phyloP scores from a whole-genome alignment of 176 grass and related monocot species.

The Oryza nivara region DNA sequence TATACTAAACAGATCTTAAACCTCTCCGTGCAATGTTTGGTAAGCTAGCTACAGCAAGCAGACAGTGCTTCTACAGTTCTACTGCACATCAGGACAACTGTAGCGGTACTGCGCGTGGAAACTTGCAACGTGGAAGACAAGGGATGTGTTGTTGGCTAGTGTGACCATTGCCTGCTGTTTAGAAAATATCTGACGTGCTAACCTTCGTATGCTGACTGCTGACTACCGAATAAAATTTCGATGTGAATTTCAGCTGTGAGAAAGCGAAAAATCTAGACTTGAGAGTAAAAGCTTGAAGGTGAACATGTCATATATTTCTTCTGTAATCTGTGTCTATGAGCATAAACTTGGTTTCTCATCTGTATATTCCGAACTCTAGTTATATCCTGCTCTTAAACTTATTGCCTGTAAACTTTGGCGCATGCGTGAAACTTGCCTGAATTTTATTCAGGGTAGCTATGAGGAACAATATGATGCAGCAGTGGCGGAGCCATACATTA shows the following conservation, averaged over 20 bases:
- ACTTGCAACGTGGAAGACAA: slow-evolving; percentile 17
- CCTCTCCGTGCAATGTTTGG: neutral
- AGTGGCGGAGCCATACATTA: too few species aligned
- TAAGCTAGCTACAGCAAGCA: neutral
- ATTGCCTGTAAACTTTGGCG: too few species aligned
- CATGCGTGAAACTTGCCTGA: too few species aligned
- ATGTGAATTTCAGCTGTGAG: too few species aligned
- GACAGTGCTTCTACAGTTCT: neutral
- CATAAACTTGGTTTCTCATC: neutral
- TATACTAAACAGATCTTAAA: neutral
- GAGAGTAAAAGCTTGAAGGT: neutral
- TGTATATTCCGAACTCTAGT: neutral
- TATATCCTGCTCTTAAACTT: too few species aligned
- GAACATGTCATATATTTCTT: too few species aligned
- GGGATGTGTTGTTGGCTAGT: neutral
- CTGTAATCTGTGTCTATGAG: too few species aligned
- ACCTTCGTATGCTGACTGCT: neutral
- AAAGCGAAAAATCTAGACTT: neutral
- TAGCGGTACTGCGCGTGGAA: neutral
- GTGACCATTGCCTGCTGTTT: neutral
- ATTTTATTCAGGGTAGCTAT: too few species aligned
- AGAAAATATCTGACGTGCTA: slow-evolving; percentile 26
- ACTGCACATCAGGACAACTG: neutral
- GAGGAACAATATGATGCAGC: too few species aligned
- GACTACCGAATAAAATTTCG: too few species aligned